Conservation (phyloP, 2,329 filamentous ascomycete species). For the Trichoderma sp. region DNA sequence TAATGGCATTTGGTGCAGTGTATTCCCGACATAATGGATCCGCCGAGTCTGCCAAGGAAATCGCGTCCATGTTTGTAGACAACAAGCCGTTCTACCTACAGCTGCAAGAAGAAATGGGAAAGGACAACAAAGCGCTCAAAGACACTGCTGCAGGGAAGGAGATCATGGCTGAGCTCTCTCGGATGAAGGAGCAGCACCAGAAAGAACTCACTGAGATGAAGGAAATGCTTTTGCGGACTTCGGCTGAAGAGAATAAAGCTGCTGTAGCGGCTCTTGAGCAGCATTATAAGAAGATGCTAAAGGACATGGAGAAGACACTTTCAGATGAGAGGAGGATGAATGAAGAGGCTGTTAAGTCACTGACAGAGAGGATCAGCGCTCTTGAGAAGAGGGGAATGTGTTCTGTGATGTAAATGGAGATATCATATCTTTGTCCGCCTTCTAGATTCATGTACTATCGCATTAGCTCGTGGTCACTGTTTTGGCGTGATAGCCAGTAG, state of each 20-base stretch:
- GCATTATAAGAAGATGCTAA: slow-evolving; percentile 13
- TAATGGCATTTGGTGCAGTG: slow-evolving; percentile 6
- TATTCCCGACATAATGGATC: slow-evolving; percentile 9
- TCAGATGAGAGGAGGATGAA: slow-evolving; percentile 18
- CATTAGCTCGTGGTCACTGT: background rate
- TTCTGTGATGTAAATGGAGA: background rate
- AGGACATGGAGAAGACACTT: slow-evolving; percentile 6
- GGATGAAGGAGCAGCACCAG: slow-evolving; percentile 17
- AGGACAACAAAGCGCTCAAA: slow-evolving; percentile 26
- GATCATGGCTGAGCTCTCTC: slow-evolving; percentile 20
- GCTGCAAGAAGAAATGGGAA: slow-evolving; percentile 28
- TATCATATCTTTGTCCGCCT: background rate
- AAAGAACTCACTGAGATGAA: slow-evolving; percentile 24
- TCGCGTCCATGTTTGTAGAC: slow-evolving; percentile 10
- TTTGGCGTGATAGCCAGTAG: background rate
- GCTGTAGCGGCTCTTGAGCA: slow-evolving; percentile 4
- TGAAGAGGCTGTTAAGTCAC: slow-evolving; percentile 14
- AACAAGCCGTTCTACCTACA: slow-evolving; percentile 15
- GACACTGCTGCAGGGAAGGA: slow-evolving; percentile 25
- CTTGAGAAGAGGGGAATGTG: slow-evolving; percentile 3
- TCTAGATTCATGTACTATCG: background rate
- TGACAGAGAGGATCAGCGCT: slow-evolving; percentile 11
- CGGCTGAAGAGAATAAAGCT: slow-evolving; percentile 15
- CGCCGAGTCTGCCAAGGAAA: background rate
- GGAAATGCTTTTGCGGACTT: slow-evolving; percentile 12